phyloP scores from a whole-genome alignment of 164 flowering plant genomes.

The Pachysandra terminalis region DNA sequence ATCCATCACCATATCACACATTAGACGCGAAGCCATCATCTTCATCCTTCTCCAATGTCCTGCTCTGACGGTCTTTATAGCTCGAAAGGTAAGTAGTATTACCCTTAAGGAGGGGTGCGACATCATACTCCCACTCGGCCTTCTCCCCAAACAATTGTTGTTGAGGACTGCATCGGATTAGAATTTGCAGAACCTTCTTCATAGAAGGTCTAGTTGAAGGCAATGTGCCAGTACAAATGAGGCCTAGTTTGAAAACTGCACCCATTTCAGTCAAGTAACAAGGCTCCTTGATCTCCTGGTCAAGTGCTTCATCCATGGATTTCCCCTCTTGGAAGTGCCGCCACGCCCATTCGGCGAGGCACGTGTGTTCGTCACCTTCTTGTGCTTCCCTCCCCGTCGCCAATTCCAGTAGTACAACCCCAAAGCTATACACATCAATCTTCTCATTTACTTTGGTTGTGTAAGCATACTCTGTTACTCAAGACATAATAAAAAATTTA shows the following conservation, averaged over 20 bases:
- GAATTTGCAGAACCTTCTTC: conserved; percentile 67
- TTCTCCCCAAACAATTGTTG: conserved; percentile 19
- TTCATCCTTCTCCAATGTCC: conserved; percentile 19
- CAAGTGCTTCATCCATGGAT: conserved; percentile 38
- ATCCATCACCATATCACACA: conserved; percentile 1
- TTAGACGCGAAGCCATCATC: conserved; percentile 3
- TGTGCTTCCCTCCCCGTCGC: conserved; percentile 69
- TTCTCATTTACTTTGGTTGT: conserved; percentile 68
- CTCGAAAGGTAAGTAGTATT: conserved; percentile 15
- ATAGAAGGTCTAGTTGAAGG: conserved; percentile 72
- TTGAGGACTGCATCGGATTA: conserved; percentile 25
- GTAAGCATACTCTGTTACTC: conserved; percentile 62
- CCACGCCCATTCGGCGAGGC: conserved; percentile 85
- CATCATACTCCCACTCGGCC: conserved; percentile 30
- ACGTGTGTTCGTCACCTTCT: conserved; percentile 41
- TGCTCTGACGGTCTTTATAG: conserved; percentile 24
- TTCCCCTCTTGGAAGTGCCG: conserved; percentile 35
- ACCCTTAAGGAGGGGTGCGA: conserved; percentile 40
- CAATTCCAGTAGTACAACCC: conserved; percentile 82
- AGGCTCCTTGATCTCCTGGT: conserved; percentile 43
- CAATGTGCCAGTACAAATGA: conserved; percentile 55
- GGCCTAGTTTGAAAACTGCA: conserved; percentile 55
- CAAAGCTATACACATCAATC: conserved; percentile 83
- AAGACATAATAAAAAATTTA: neutral
- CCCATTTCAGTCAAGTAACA: conserved; percentile 47